Conservation (phyloP, 495 filamentous ascomycete species). For the Neurospora terricola region DNA sequence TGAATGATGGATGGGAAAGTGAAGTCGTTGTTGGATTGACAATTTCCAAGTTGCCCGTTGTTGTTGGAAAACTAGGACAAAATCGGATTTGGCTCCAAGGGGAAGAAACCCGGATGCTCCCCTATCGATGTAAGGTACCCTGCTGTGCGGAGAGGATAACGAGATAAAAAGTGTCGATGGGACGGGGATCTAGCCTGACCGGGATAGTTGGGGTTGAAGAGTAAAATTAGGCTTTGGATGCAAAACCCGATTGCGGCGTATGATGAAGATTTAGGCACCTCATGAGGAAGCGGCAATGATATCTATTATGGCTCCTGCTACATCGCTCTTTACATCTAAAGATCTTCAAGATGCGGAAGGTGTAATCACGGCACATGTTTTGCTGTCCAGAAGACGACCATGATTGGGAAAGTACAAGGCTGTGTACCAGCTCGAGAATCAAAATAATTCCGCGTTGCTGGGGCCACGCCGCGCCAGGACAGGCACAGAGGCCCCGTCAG, state of each 20-base stretch:
- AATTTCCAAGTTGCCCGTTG: neutral
- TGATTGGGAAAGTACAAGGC: neutral
- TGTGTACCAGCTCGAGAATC: neutral
- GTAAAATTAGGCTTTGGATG: neutral
- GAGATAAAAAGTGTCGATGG: neutral
- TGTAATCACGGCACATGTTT: neutral
- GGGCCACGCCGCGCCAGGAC: neutral
- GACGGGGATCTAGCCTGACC: neutral
- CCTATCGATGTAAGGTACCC: neutral
- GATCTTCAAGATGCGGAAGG: neutral
- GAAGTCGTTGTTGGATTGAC: neutral
- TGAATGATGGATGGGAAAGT: neutral
- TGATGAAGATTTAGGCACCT: neutral
- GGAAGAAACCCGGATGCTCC: neutral
- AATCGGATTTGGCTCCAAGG: neutral
- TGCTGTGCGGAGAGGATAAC: neutral
- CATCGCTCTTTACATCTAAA: neutral
- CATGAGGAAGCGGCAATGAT: neutral
- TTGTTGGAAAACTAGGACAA: neutral
- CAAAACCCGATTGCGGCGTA: neutral
- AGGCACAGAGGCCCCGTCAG: neutral
- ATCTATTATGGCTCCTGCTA: neutral
- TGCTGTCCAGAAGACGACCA: neutral
- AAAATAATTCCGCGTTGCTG: neutral
- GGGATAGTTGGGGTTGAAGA: neutral